Evolutionary conservation across 2,329 filamentous ascomycete species (phyloP), one percentile per base, ranked within the genome.

Genomic region (Diatrype stigma): DNA sequence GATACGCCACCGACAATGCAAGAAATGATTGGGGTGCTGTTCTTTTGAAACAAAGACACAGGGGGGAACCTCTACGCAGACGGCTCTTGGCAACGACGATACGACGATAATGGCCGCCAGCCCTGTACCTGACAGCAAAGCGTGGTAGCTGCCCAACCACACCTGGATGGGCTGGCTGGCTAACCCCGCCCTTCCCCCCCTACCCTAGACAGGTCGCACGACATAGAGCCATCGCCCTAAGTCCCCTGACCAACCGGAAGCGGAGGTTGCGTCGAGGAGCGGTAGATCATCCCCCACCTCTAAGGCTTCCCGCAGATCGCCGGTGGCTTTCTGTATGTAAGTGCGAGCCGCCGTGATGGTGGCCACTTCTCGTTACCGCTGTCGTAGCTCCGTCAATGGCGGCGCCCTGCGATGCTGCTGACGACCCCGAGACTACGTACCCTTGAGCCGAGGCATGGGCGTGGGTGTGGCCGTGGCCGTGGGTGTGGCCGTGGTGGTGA

Each of bases 291-390:
- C 52, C 58, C 54, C 64, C 61, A 51, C 64, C 63, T 26, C 40
- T 44, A 48, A 66, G 63, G 55, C 61, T 64, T 52, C 61, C 63
- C 56, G 61, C 63, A 61, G 64, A 65, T 57, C 62, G 59, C 46
- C 63, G 59, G 57, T 66, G 62, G 38, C 55, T 53, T 50, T 65
- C 59, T 55, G 60, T 51, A 28, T 57, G 58, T 47, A 57, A 48
- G 54, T 63, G 63, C 51, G 60, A 61, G 28, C 60, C 58, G 35
- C 59, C 60, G 59, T 53, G 48, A 50, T 51, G 47, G 37, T 52
- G 49, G 50, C 51, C 50, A 28, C 56, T 49, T 52, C 54, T 51
- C 49, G 53, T 48, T 50, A 50, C 47, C 48, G 52, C 50, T 47
- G 56, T 45, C n/a, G 57, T 49, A 53, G 55, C 46, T 50, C 50